These are phyloP conservation scores for Ichthyophthirius multifiliis DNA, from an alignment of 169 alveolate species.

Conservation along the genomic window DNA sequence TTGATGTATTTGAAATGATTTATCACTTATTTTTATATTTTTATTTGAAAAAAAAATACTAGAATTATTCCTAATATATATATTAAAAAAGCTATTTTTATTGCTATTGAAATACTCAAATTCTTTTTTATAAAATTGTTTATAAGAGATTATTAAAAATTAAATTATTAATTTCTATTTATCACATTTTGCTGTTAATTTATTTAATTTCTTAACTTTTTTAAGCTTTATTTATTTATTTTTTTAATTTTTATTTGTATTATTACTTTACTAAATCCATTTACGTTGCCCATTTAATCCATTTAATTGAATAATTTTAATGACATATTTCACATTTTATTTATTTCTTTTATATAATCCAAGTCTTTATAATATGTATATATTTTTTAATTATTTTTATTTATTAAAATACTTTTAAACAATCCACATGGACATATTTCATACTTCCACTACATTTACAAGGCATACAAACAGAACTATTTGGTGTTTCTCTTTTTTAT, in stretches of 20 bases:
- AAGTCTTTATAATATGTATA: background rate
- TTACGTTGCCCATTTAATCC: conserved; percentile 1
- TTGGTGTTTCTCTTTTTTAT: background rate
- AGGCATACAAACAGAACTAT: conserved; percentile 40
- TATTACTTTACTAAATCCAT: background rate
- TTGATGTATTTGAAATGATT: background rate
- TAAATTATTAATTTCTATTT: background rate
- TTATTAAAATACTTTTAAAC: conserved; percentile 42
- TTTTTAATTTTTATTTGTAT: too few relatives aligned
- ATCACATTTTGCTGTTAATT: background rate
- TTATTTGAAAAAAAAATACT: background rate
- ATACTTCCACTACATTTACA: conserved; percentile 66
- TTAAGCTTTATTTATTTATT: too few relatives aligned
- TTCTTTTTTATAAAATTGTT: background rate
- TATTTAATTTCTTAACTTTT: background rate
- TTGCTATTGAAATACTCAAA: background rate
- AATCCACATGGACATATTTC: conserved; percentile 63
- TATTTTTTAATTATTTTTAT: background rate
- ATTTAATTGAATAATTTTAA: background rate
- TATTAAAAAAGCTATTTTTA: background rate
- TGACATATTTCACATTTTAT: background rate
- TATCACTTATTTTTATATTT: background rate
- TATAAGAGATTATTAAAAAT: background rate
- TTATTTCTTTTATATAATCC: background rate
- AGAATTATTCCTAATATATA: background rate